Evolutionary conservation across 257 asterid species (phyloP).

Genomic region (Misopates orontium): DNA sequence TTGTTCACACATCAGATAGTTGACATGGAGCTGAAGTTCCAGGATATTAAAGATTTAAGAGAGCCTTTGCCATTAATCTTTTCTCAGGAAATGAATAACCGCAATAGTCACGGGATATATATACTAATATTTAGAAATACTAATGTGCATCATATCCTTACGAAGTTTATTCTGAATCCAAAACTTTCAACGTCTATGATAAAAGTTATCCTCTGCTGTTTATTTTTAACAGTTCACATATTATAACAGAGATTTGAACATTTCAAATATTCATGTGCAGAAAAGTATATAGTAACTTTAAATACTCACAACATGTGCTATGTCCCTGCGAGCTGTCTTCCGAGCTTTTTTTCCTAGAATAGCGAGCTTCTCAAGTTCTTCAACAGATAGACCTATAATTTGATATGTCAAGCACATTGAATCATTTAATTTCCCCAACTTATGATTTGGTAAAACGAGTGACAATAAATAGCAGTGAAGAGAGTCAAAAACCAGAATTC

Average conservation of each 20-base stretch:
- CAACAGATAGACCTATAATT: constrained; percentile 79
- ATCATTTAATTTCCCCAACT: no score
- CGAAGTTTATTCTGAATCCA: not conserved
- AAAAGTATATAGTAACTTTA: constrained; percentile 18
- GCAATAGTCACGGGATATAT: no score
- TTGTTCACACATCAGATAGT: not conserved
- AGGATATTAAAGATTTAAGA: no score
- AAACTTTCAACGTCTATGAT: not conserved
- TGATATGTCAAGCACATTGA: no score
- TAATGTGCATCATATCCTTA: not conserved
- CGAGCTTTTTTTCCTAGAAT: constrained; percentile 70
- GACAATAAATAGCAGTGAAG: constrained; percentile 6
- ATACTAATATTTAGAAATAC: no score
- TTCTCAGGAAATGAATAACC: no score
- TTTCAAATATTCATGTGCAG: not conserved
- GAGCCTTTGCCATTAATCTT: no score
- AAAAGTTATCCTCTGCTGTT: not conserved
- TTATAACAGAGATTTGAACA: not conserved
- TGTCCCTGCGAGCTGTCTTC: constrained; percentile 92
- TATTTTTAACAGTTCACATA: not conserved
- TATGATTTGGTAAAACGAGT: not conserved
- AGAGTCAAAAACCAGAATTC: no score
- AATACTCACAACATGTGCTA: constrained; percentile 84
- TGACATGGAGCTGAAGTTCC: not conserved
- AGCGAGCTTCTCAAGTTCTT: constrained; percentile 80